These are phyloP conservation scores for Schizosaccharomyces octosporus DNA, from an alignment of 805 yeast genomes.

Conservation along the genomic window DNA sequence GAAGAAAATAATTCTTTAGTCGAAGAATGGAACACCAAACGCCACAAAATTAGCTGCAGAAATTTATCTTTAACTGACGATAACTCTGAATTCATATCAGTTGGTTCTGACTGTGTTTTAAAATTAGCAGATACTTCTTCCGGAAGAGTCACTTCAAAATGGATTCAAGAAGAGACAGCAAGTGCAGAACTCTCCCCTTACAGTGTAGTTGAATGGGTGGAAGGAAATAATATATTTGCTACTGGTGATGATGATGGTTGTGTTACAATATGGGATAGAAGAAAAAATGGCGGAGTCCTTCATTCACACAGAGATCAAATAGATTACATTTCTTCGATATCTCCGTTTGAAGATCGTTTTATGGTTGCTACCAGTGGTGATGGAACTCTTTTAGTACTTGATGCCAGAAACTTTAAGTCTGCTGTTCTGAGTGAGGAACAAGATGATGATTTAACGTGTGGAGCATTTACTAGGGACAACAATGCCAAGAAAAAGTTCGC, in stretches of 20 bases:
- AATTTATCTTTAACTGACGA: not conserved
- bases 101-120: not conserved
- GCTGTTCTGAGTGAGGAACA: constrained; percentile 2
- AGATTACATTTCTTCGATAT: not conserved
- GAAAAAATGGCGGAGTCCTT: not conserved
- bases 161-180: not conserved
- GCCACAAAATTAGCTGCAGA: not conserved
- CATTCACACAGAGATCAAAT: not conserved
- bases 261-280: not conserved
- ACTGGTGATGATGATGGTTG: constrained; percentile 3
- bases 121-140: not conserved
- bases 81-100: not conserved
- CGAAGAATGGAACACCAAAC: not conserved
- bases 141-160: not conserved
- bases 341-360: not conserved
- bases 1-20: not conserved
- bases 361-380: constrained; percentile 2
- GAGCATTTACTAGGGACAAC: not conserved
- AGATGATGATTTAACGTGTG: not conserved
- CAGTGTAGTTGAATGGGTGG: not conserved
- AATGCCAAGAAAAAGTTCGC: not conserved
- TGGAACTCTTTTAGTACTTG: not conserved
- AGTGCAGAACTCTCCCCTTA: not conserved
- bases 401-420: not conserved
- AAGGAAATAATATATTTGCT: not conserved